Percentiles rank a stretch among this genome's conserved stretches.
phyloP scores from a whole-genome alignment of 768 basidiomycete species.

The Brasilioporus rufonigricans region DNA sequence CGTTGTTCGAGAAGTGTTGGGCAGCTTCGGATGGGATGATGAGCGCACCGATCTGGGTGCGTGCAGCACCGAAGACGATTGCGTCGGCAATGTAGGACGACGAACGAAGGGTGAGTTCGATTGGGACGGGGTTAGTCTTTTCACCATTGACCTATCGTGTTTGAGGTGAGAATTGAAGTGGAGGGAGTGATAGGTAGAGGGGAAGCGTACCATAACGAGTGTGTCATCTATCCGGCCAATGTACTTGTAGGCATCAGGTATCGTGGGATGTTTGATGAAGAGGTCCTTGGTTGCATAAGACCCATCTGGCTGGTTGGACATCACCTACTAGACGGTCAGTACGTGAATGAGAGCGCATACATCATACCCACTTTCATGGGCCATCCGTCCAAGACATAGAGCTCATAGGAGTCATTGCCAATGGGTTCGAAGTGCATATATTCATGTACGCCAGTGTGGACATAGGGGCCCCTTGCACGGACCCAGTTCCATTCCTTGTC shows the following conservation, averaged over 20 bases:
- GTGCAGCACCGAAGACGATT: conserved; percentile 50
- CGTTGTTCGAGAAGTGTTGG: conserved; percentile 23
- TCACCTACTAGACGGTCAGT: conserved; percentile 13
- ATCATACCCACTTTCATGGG: conserved; percentile 40
- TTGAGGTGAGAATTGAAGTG: too few relatives aligned
- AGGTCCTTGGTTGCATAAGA: conserved; percentile 58
- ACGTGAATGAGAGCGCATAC: background rate
- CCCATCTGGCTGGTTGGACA: conserved; percentile 46
- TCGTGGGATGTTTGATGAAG: conserved; percentile 41
- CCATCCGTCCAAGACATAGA: conserved; percentile 51
- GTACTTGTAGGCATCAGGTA: conserved; percentile 41
- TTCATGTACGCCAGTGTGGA: conserved; percentile 15
- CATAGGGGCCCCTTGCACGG: conserved; percentile 30
- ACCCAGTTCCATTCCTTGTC: conserved; percentile 61
- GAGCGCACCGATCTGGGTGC: conserved; percentile 49
- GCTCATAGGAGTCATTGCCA: conserved; percentile 43
- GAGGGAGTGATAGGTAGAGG: background rate
- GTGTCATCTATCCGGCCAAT: conserved; percentile 52
- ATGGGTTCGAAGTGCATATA: conserved; percentile 43
- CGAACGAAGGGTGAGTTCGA: conserved; percentile 50
- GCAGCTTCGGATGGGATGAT: conserved; percentile 47
- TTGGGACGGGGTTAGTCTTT: conserved; percentile 53
- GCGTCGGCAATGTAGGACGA: conserved; percentile 47
- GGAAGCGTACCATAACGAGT: conserved; percentile 35
- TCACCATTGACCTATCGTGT: background rate